Conservation (phyloP, 371 early-diverging fungal genomes). For the Mucor irregularis region DNA sequence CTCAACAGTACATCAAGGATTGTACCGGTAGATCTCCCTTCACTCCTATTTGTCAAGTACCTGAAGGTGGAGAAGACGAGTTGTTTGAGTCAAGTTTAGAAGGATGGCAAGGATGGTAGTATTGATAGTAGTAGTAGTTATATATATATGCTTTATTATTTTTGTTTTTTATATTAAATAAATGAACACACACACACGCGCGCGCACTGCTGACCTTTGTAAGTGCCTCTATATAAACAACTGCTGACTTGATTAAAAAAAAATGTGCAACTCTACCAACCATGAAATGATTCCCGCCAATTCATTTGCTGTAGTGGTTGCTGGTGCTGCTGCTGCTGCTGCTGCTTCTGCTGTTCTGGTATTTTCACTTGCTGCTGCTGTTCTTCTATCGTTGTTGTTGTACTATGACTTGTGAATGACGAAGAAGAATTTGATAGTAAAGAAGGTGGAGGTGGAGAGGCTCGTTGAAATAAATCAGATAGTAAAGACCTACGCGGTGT, state of each 20-base stretch:
- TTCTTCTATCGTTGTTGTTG: constrained; percentile 4
- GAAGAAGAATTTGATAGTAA: constrained; percentile 17
- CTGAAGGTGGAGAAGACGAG: constrained; percentile 69
- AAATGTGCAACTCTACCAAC: constrained; percentile 8
- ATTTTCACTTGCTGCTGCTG: no score
- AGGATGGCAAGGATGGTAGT: constrained; percentile 56
- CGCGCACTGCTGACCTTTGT: no score
- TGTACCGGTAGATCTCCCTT: constrained; percentile 48
- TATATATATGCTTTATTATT: no score
- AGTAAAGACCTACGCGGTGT: constrained; percentile 24
- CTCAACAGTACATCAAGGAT: constrained; percentile 60
- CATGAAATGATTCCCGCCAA: constrained; percentile 19
- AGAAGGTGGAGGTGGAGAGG: constrained; percentile 16
- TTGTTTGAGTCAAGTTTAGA: constrained; percentile 52
- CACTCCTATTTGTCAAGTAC: constrained; percentile 66
- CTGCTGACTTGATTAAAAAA: no score
- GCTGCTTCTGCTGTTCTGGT: not conserved
- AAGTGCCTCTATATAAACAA: no score
- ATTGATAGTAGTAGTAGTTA: no score
- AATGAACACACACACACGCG: no score
- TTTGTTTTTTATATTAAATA: not conserved
- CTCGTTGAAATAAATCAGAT: constrained; percentile 21
- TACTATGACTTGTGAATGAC: constrained; percentile 9
- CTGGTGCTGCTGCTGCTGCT: not conserved
- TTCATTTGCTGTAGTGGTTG: constrained; percentile 1